These are phyloP conservation scores for Funneliformis geosporum DNA, from an alignment of 192 early-diverging fungal species.

Conservation along the genomic window DNA sequence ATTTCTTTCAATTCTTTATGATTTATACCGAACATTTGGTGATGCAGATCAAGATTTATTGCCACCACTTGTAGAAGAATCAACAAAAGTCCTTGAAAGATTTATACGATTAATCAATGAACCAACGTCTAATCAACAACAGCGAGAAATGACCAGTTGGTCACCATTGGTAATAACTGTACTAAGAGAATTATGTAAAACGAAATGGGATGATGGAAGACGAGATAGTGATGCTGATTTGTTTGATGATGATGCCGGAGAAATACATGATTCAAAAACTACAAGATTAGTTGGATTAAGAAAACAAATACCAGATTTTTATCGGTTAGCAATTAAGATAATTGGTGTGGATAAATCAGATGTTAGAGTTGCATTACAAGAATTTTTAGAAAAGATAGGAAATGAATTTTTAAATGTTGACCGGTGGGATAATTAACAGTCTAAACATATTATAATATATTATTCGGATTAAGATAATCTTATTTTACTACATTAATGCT, in stretches of 20 bases:
- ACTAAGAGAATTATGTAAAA: conserved; percentile 44
- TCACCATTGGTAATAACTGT: conserved; percentile 49
- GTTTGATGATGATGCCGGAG: conserved; percentile 10
- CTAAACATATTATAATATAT: background rate
- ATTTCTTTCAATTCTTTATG: conserved; percentile 71
- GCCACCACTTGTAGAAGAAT: conserved; percentile 45
- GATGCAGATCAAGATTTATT: conserved; percentile 47
- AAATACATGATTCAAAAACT: background rate
- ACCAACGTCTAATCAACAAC: conserved; percentile 41
- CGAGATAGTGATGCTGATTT: conserved; percentile 10
- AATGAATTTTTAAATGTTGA: conserved; percentile 34
- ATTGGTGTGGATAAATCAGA: conserved; percentile 46
- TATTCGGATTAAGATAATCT: too few relatives aligned
- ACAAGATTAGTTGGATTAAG: conserved; percentile 34
- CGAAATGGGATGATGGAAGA: conserved; percentile 26
- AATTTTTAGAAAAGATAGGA: conserved; percentile 47
- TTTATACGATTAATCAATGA: conserved; percentile 45
- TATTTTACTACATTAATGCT: too few relatives aligned
- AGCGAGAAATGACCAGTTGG: conserved; percentile 48
- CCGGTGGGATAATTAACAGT: conserved; percentile 10
- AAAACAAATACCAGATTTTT: conserved; percentile 47
- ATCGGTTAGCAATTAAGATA: conserved; percentile 42
- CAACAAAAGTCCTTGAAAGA: conserved; percentile 44
- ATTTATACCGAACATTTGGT: conserved; percentile 59
- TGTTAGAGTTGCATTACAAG: conserved; percentile 46